A percentile compares a stretch with the other conserved stretches of the same genome.
Conservation (phyloP, 2,329 filamentous ascomycete genomes). For the Exophiala oligosperma region DNA sequence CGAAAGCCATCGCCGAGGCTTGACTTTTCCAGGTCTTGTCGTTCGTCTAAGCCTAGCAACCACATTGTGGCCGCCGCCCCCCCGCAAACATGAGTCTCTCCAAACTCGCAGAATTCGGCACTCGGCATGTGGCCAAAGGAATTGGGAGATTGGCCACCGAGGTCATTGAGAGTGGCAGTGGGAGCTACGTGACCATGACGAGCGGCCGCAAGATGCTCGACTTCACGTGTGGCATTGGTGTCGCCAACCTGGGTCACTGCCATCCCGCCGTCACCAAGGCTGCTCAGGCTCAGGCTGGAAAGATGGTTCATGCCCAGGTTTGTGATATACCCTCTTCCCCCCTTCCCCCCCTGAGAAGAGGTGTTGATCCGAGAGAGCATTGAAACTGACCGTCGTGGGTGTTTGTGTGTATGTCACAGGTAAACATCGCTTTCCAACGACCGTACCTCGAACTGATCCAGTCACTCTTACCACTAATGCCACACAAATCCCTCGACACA, state of each 20-base stretch:
- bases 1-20: background rate
- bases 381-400: background rate
- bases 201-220: slow-evolving; percentile 34
- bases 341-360: too few species aligned
- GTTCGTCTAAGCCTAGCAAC: too few species aligned
- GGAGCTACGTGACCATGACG: slow-evolving; percentile 36
- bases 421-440: slow-evolving; percentile 44
- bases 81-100: background rate
- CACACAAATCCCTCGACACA: slow-evolving; percentile 38
- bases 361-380: background rate
- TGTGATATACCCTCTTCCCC: too few species aligned
- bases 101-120: slow-evolving; percentile 33
- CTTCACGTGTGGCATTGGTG: slow-evolving; percentile 38
- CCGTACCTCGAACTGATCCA: slow-evolving; percentile 39
- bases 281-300: slow-evolving; percentile 37
- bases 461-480: slow-evolving; percentile 37
- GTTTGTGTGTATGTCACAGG: slow-evolving; percentile 4
- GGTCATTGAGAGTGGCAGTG: slow-evolving; percentile 34
- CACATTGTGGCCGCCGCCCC: background rate
- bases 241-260: slow-evolving; percentile 39
- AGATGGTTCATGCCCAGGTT: slow-evolving; percentile 39
- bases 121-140: slow-evolving; percentile 30
- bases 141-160: slow-evolving; percentile 30
- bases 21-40: too few species aligned
- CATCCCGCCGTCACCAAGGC: slow-evolving; percentile 39